phyloP scores from a whole-genome alignment of 441 rosid species.

The Bocquillonia castaneifolia region DNA sequence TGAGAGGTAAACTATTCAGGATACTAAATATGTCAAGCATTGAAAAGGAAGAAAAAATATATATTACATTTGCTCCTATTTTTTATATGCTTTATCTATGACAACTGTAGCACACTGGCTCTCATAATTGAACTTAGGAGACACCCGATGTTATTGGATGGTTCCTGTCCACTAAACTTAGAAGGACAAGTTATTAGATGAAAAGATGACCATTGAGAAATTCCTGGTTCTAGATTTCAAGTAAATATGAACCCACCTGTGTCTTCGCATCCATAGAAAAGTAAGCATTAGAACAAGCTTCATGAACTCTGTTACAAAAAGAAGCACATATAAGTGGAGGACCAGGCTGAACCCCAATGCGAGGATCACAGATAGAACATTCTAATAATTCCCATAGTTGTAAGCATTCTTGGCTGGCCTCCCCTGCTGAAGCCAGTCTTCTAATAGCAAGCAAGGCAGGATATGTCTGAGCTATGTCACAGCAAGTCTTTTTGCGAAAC shows the following conservation, averaged over 20 bases:
- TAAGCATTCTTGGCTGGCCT: constrained; percentile 62
- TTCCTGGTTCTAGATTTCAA: background rate
- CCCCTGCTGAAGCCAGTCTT: constrained; percentile 64
- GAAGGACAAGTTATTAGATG: background rate
- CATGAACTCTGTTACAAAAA: constrained; percentile 61
- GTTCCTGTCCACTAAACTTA: background rate
- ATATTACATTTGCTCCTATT: too few relatives aligned
- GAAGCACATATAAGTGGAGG: constrained; percentile 61
- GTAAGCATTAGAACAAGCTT: constrained; percentile 70
- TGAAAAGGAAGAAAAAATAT: background rate
- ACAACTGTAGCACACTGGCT: background rate
- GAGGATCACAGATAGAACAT: constrained; percentile 77
- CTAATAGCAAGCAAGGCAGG: constrained; percentile 62
- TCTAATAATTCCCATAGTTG: constrained; percentile 69
- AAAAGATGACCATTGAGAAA: background rate
- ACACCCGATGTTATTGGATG: background rate
- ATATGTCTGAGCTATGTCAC: constrained; percentile 60
- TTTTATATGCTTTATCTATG: background rate
- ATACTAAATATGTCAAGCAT: constrained; percentile 16
- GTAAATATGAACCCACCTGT: constrained; percentile 34
- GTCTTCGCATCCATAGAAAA: constrained; percentile 57
- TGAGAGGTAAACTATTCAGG: constrained; percentile 30
- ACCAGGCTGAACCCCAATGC: constrained; percentile 60
- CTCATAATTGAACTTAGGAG: background rate
- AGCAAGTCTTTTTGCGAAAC: constrained; percentile 66